These are phyloP conservation scores for Clausena lansium DNA, from an alignment of 345 rosid genomes.

Conservation along the genomic window DNA sequence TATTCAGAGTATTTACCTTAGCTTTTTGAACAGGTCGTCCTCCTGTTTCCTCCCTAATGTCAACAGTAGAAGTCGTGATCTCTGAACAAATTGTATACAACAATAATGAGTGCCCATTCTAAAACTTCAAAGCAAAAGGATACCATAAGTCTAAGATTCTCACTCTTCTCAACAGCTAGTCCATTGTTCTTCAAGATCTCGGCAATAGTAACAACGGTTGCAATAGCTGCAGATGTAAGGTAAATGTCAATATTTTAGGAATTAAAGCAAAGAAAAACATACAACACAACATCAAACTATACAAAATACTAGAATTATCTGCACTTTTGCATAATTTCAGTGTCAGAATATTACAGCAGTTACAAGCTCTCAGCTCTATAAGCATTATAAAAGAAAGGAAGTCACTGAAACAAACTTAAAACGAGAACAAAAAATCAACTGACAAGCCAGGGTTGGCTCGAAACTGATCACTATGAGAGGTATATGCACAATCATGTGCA, in stretches of 20 bases:
- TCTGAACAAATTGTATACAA: conserved; percentile 24
- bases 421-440: not conserved
- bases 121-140: not conserved
- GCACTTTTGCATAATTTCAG: not conserved
- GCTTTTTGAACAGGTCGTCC: conserved; percentile 68
- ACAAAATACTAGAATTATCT: not conserved
- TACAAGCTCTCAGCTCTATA: not conserved
- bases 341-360: not conserved
- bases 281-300: not conserved
- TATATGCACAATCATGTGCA: not conserved
- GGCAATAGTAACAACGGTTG: conserved; percentile 74
- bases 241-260: not conserved
- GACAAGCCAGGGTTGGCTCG: not conserved
- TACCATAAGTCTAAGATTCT: conserved; percentile 11
- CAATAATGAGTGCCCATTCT: not conserved
- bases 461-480: not conserved
- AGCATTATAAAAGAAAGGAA: not conserved
- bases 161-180: conserved; percentile 68
- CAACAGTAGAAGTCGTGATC: conserved; percentile 54
- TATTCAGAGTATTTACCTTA: conserved; percentile 35
- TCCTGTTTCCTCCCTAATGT: conserved; percentile 57
- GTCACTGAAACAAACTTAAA: not conserved
- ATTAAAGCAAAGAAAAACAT: not conserved
- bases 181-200: conserved; percentile 79
- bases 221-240: conserved; percentile 43